A percentile compares a stretch with the other conserved stretches of the same genome.
Evolutionary conservation across 179 eudicot species (phyloP).

Genomic region (Beta corolliflora): DNA sequence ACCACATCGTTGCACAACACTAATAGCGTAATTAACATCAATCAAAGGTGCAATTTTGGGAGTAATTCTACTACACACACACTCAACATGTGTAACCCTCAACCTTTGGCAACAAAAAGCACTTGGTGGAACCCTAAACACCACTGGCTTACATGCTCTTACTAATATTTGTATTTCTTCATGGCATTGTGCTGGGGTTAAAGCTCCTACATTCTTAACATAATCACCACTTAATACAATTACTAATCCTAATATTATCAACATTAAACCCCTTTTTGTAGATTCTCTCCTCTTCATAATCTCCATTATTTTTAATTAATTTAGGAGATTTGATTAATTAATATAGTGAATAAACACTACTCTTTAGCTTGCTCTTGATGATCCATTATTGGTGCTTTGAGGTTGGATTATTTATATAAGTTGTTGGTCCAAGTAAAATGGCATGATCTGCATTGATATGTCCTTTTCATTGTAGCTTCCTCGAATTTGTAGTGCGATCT

Average conservation of each 20-base stretch:
- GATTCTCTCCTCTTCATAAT: neutral
- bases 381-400: neutral
- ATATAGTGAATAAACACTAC: too few relatives aligned
- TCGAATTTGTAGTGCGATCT: neutral
- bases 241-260: neutral
- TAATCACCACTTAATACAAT: neutral
- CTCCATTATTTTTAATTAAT: neutral
- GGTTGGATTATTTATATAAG: neutral
- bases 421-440: neutral
- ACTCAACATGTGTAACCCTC: conserved; percentile 26
- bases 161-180: conserved; percentile 25
- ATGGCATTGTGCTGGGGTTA: conserved; percentile 29
- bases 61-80: conserved; percentile 35
- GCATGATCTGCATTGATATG: neutral
- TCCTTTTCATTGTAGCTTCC: neutral
- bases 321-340: too few relatives aligned
- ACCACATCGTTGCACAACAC: conserved; percentile 38
- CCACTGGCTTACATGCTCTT: conserved; percentile 33
- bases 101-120: conserved; percentile 35
- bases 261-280: neutral
- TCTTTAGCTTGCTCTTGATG: too few relatives aligned
- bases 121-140: conserved; percentile 30
- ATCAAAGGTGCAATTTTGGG: conserved; percentile 37
- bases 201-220: neutral
- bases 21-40: conserved; percentile 33